Percentiles rank a stretch among this genome's conserved stretches.
phyloP scores from a whole-genome alignment of 352 stramenopile species.

The Elongisporangium undulatum region DNA sequence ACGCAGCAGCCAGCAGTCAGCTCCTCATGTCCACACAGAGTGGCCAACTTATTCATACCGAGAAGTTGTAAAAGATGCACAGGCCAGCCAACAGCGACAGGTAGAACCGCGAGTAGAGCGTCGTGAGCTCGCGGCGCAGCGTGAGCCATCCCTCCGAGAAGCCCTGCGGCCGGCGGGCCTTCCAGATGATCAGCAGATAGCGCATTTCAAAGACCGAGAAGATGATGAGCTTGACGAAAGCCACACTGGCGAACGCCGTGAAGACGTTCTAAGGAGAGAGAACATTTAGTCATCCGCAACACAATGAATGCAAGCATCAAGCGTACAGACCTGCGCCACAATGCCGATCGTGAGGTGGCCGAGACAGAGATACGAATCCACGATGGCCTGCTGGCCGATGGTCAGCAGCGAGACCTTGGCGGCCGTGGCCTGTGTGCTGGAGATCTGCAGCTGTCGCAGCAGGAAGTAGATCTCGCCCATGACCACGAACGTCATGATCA shows the following conservation, averaged over 20 bases:
- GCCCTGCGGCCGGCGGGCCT: conserved; percentile 86
- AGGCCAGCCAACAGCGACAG: conserved; percentile 88
- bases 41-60: conserved; percentile 33
- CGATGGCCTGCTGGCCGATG: conserved; percentile 81
- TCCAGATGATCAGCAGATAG: conserved; percentile 97
- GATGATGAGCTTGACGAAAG: conserved; percentile 98
- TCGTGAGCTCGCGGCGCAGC: conserved; percentile 90
- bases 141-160: conserved; percentile 85
- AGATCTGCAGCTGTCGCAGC: conserved; percentile 80
- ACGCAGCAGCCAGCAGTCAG: conserved; percentile 5
- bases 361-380: conserved; percentile 95
- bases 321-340: conserved; percentile 52
- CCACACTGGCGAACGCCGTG: conserved; percentile 93
- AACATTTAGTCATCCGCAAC: neutral
- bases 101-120: conserved; percentile 96
- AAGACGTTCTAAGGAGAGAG: conserved; percentile 87
- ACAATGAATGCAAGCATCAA: conserved; percentile 1
- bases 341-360: conserved; percentile 94
- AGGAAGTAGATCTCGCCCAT: conserved; percentile 87
- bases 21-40: conserved; percentile 1
- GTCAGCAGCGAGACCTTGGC: conserved; percentile 79
- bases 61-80: conserved; percentile 91
- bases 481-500: conserved; percentile 84
- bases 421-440: conserved; percentile 77
- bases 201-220: conserved; percentile 99